These are phyloP conservation scores for Furcasterigmium furcatum DNA, from an alignment of 2,329 filamentous ascomycete species.

Conservation along the genomic window DNA sequence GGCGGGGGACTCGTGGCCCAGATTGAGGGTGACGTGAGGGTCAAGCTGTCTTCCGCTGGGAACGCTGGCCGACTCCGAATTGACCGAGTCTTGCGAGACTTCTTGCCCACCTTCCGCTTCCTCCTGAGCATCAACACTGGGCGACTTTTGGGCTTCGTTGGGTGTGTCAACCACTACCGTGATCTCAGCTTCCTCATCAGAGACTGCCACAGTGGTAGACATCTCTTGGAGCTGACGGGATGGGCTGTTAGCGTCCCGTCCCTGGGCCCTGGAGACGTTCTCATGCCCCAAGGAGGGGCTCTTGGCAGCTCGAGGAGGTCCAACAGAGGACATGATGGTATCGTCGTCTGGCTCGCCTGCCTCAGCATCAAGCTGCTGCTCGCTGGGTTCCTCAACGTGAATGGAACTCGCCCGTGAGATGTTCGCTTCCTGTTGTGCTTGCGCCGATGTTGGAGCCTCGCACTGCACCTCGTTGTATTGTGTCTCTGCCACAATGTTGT, in stretches of 20 bases:
- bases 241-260: slow-evolving; percentile 19
- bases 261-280: slow-evolving; percentile 5
- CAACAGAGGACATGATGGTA: no score
- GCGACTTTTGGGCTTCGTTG: neutral
- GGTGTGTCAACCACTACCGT: neutral
- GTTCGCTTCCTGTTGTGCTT: slow-evolving; percentile 1
- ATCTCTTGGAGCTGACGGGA: slow-evolving; percentile 23
- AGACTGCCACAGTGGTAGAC: slow-evolving; percentile 2
- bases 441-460: neutral
- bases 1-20: slow-evolving; percentile 22
- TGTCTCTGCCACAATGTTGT: slow-evolving; percentile 18
- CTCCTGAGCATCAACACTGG: neutral
- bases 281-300: neutral
- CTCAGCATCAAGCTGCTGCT: slow-evolving; percentile 18
- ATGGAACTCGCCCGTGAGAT: slow-evolving; percentile 3
- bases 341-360: slow-evolving; percentile 5
- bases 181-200: neutral
- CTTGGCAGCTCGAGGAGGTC: no score
- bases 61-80: slow-evolving; percentile 24
- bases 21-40: slow-evolving; percentile 31
- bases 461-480: slow-evolving; percentile 6
- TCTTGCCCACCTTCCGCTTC: slow-evolving; percentile 4
- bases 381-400: slow-evolving; percentile 20
- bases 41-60: slow-evolving; percentile 49
- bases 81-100: slow-evolving; percentile 3